Evolutionary conservation across 2,329 filamentous ascomycete species (phyloP), one percentile per base, ranked within the genome.

Genomic region (Volutella citrinella): DNA sequence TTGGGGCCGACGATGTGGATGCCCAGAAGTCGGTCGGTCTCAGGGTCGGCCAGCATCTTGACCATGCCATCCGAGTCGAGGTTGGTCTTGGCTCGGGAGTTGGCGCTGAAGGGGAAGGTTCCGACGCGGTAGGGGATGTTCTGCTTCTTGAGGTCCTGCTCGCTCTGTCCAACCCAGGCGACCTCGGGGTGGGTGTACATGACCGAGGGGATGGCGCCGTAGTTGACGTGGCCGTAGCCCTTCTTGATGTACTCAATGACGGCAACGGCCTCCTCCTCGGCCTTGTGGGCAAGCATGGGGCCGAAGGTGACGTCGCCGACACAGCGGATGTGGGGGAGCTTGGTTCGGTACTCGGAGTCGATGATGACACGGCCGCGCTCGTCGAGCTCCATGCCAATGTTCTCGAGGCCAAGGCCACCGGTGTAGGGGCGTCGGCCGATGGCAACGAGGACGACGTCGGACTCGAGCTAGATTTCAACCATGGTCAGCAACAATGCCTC

Each of bases 141-240:
- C 45, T 84, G 77, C 49, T 81, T 80, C 78, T 97, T 96, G 48
- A 98, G 76, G 53, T 98, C 93, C 61, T 91, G 85, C 74, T 98
- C 93, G 64, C 83, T 96, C 74, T 96, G 90, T 39, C 93, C 93
- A 28, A 98, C 93, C 93, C 93, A 98, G 21, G 93, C 89, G 48
- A 97, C 93, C 68, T 98, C 93, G 20, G 93, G 93, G 72, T 96
- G 84, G 10, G 93, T 97, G 79, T 98, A 98, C 93, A 98, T 98
- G 70, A 98, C 93, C 20, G 87, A 93, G 48, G 93, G 93, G 60
- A 98, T 98, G 65, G 85, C 87, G 57, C 81, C 87, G 71, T 98
- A 98, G 83, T 98, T 98, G 69, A 98, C 93, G 68, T 98, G 93
- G 39, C 93, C 93, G 67, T 94, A 85, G 49, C 89, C 89, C 76